Base-by-base conservation (phyloP, 352 stramenopile genomes). In the Pythium sp. region DNA sequence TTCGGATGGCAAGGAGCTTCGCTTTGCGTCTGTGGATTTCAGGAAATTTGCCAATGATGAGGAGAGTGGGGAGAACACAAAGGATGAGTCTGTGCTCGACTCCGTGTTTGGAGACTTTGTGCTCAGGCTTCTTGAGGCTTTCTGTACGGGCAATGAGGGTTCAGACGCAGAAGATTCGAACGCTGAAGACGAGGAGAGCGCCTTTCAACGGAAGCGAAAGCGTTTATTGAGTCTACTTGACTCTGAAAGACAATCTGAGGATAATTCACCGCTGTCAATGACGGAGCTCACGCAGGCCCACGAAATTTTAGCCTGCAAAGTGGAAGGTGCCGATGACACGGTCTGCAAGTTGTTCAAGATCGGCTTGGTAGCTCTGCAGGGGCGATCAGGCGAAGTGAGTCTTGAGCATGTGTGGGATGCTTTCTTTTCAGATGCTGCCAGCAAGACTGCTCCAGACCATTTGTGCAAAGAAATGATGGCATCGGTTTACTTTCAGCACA, bases 21-120 rank as follows among this genome's bases (percentile, higher is more conserved):
- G 75, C 4, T 65, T 82, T 3, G 75, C 69, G 7, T 64, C 65
- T 22, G 20, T 84, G 9, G 47, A 55, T 20, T 51, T 58, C 60
- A 63, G 70, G 3, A 18, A 46, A 8, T 51, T 61, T 62, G 18
- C 14, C 24, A 26, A 11, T 8, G 7, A 41, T 38, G 26, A 58
- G 14, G 32, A 22, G 6, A 14, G 54, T 14, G 26, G 15, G 18
- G 41, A 20, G 18, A 32, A 32, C 5, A 6, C 15, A 11, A 30
- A 1, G 15, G 28, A 28, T 36, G 54, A 36, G 1, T 38, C 20
- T 15, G 38, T 6, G 22, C 12, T 36, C 30, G 32, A 28, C 20
- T 24, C 22, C 9, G 63, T 46, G n/a, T n/a, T 71, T 55, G 69
- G 64, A 28, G 22, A 54, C 2, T 71, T 74, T 66, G 43, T 74